Conservation (phyloP, 2,329 filamentous ascomycete genomes). For the Chaetomiaceae sp. region DNA sequence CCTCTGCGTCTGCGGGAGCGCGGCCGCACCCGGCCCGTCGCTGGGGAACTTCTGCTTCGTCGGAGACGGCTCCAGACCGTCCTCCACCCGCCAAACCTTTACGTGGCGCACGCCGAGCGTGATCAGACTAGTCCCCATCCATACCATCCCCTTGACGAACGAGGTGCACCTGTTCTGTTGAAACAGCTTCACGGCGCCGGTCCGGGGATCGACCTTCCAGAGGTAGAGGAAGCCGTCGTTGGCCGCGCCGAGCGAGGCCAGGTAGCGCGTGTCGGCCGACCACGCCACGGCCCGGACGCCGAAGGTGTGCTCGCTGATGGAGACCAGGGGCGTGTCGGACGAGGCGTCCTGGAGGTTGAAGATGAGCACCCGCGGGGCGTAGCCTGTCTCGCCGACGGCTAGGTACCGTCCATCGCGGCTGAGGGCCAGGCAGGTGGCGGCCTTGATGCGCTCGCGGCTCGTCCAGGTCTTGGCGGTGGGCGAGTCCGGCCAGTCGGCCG, state of each 20-base stretch:
- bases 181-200: slow-evolving; percentile 71
- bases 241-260: slow-evolving; percentile 79
- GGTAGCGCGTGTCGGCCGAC: slow-evolving; percentile 76
- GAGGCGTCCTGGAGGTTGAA: slow-evolving; percentile 78
- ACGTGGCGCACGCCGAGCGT: slow-evolving; percentile 87
- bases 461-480: slow-evolving; percentile 69
- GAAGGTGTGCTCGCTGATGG: slow-evolving; percentile 82
- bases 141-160: slow-evolving; percentile 76
- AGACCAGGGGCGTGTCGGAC: slow-evolving; percentile 74
- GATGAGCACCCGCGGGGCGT: slow-evolving; percentile 83
- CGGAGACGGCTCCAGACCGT: slow-evolving; percentile 51
- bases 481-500: slow-evolving; percentile 55
- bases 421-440: slow-evolving; percentile 82
- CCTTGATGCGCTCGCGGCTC: slow-evolving; percentile 87
- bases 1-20: slow-evolving; percentile 46
- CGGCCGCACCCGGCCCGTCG: slow-evolving; percentile 31
- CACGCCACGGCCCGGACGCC: slow-evolving; percentile 86
- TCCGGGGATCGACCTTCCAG: slow-evolving; percentile 80
- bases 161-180: slow-evolving; percentile 89
- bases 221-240: slow-evolving; percentile 94
- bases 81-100: slow-evolving; percentile 86
- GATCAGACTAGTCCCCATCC: slow-evolving; percentile 78
- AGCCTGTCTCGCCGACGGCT: slow-evolving; percentile 92
- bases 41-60: slow-evolving; percentile 52
- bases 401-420: slow-evolving; percentile 82